These are phyloP conservation scores for Populus davidiana DNA, from an alignment of 345 rosid species.

Conservation along the genomic window DNA sequence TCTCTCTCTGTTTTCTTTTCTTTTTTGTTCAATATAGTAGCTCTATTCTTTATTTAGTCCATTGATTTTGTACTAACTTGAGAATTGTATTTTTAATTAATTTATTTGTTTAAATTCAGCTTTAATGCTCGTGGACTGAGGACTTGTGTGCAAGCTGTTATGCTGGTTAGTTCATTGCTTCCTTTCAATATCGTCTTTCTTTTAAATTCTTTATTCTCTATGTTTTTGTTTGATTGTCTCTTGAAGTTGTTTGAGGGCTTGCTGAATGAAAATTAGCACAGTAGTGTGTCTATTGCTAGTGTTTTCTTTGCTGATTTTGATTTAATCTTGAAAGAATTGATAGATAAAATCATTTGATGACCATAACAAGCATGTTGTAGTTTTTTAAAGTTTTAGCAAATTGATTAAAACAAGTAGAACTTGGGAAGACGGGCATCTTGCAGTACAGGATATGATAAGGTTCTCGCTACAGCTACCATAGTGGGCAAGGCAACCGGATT, in stretches of 20 bases:
- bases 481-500: no score
- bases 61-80: not conserved
- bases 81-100: not conserved
- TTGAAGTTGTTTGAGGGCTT: not conserved
- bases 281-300: no score
- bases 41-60: not conserved
- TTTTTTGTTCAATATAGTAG: not conserved
- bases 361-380: no score
- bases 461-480: no score
- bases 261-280: no score
- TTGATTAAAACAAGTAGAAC: no score
- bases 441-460: no score
- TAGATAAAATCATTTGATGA: no score
- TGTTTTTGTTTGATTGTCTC: not conserved
- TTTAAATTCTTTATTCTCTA: not conserved
- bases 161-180: conserved; percentile 49
- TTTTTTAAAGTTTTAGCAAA: no score
- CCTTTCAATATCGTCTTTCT: not conserved
- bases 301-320: no score
- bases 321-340: no score
- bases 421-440: no score
- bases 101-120: conserved; percentile 24
- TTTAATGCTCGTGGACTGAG: conserved; percentile 72
- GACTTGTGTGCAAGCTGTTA: conserved; percentile 76
- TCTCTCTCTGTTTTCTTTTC: not conserved